Percentiles rank a stretch among this genome's conserved stretches.
phyloP scores from a whole-genome alignment of 2,329 filamentous ascomycete species.

The Fusarium metavorans region DNA sequence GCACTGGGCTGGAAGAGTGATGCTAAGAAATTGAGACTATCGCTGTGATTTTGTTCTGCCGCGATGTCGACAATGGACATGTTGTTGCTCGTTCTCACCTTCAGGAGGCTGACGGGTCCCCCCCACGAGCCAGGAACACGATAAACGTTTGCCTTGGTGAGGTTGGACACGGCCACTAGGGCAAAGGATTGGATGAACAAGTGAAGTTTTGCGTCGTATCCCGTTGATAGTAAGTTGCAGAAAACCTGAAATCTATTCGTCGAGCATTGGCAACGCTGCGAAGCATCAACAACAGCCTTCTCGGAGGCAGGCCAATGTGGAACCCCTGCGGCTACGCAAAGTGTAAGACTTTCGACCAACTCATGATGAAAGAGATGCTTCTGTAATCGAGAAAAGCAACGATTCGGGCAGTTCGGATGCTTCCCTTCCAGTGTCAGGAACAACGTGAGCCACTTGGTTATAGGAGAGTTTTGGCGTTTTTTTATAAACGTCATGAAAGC shows the following conservation, averaged over 20 bases:
- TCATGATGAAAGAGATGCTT: neutral
- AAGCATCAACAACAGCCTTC: too few relatives aligned
- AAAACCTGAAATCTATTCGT: neutral
- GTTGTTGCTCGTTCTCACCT: too few relatives aligned
- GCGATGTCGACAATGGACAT: neutral
- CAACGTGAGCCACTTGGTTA: neutral
- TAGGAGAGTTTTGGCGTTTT: neutral
- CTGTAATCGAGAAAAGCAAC: neutral
- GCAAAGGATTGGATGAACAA: too few relatives aligned
- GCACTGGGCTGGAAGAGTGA: neutral
- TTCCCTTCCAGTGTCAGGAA: neutral
- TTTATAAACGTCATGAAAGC: neutral
- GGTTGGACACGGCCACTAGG: fast-evolving
- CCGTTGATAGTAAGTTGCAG: neutral
- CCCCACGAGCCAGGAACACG: too few relatives aligned
- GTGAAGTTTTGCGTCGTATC: neutral
- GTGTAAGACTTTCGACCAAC: fast-evolving
- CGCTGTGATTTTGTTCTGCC: neutral
- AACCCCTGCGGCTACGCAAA: neutral
- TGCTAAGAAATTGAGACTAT: fast-evolving
- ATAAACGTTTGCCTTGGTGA: neutral
- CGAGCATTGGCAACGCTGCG: too few relatives aligned
- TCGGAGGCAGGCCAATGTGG: neutral
- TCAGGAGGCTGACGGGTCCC: too few relatives aligned
- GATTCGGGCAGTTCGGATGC: neutral